phyloP scores from a whole-genome alignment of 768 basidiomycete genomes.

The Lentinula edodes region DNA sequence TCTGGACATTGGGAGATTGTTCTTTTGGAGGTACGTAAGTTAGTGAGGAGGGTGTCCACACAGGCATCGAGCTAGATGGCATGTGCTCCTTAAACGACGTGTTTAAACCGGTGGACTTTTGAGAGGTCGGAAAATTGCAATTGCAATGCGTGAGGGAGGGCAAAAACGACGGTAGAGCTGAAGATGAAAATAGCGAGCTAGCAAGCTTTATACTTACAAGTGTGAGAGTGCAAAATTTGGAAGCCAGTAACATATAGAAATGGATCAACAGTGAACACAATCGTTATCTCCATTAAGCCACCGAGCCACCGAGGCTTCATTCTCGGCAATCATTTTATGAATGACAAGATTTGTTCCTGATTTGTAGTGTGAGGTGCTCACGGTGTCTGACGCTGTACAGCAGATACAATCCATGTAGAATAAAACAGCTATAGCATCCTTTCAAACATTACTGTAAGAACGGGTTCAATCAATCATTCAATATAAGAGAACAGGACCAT shows the following conservation, averaged over 20 bases:
- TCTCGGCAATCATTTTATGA: not conserved
- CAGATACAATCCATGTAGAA: too few species aligned
- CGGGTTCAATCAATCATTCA: too few species aligned
- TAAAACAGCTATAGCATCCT: too few species aligned
- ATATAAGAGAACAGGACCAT: too few species aligned
- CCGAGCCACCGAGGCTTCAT: not conserved
- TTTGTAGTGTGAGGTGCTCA: too few species aligned
- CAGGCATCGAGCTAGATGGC: not conserved
- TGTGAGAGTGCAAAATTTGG: not conserved
- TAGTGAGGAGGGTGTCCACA: conserved; percentile 5
- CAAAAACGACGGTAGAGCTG: not conserved
- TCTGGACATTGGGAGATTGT: conserved; percentile 27
- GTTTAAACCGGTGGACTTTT: not conserved
- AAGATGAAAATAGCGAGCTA: not conserved
- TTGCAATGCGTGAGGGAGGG: too few species aligned
- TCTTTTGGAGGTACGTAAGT: conserved; percentile 20
- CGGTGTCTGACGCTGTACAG: too few species aligned
- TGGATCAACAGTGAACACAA: not conserved
- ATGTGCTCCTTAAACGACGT: not conserved
- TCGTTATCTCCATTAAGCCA: not conserved
- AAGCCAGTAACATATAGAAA: not conserved
- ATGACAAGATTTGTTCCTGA: not conserved
- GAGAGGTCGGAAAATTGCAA: too few species aligned
- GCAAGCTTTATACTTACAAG: not conserved
- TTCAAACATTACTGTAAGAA: too few species aligned